phyloP scores from a whole-genome alignment of 208 protist species.

The Wallacemonas sp. region DNA sequence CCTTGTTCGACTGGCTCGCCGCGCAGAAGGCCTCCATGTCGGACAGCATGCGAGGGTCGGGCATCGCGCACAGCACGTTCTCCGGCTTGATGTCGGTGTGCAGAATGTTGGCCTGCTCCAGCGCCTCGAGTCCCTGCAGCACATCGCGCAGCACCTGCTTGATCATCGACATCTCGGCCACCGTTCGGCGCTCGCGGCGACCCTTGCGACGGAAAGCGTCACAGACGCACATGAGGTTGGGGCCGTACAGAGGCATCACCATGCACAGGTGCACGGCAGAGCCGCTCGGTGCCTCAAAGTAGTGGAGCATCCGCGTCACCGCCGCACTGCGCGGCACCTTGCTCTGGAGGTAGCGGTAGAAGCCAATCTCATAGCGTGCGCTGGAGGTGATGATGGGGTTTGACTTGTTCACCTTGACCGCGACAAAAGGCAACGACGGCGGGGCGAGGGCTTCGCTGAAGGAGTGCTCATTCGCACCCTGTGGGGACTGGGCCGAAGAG shows the following conservation, averaged over 20 bases:
- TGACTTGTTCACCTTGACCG: slow-evolving; percentile 86
- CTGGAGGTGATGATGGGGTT: slow-evolving; percentile 46
- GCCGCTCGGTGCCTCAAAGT: slow-evolving; percentile 67
- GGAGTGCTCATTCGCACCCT: not conserved
- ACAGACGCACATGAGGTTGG: slow-evolving; percentile 84
- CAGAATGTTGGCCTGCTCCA: slow-evolving; percentile 77
- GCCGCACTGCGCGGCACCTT: slow-evolving; percentile 29
- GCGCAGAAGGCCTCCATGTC: slow-evolving; percentile 72
- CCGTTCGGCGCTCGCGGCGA: slow-evolving; percentile 38
- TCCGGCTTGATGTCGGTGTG: slow-evolving; percentile 94
- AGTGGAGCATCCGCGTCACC: slow-evolving; percentile 76
- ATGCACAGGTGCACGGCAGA: slow-evolving; percentile 77
- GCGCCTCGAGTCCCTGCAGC: slow-evolving; percentile 64
- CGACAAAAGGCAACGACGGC: slow-evolving; percentile 73
- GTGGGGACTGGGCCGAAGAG: not conserved
- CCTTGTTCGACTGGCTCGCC: slow-evolving; percentile 41
- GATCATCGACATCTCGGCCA: slow-evolving; percentile 64
- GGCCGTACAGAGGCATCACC: slow-evolving; percentile 80
- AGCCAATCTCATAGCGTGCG: slow-evolving; percentile 74
- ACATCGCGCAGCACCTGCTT: slow-evolving; percentile 79
- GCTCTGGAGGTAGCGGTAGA: slow-evolving; percentile 63
- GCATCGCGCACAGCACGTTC: slow-evolving; percentile 77
- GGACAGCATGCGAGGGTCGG: slow-evolving; percentile 60
- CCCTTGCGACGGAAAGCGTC: slow-evolving; percentile 54
- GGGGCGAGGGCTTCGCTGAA: not conserved